These are phyloP conservation scores for Fusarium agapanthi DNA, from an alignment of 2,329 filamentous ascomycete genomes.

Conservation along the genomic window DNA sequence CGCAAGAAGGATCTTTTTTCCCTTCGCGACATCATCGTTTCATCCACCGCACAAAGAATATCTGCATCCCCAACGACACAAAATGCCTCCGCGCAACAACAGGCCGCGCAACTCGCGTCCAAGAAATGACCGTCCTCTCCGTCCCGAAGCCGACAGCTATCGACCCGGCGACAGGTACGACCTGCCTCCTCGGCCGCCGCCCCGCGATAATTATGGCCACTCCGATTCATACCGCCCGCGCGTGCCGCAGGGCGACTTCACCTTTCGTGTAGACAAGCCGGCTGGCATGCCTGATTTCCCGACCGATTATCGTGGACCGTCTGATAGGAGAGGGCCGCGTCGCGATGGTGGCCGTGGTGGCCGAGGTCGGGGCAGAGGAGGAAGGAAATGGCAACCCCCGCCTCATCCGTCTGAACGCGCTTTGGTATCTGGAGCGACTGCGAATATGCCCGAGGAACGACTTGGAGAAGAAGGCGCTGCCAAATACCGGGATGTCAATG, in stretches of 20 bases:
- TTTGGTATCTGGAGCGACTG: slow-evolving; percentile 56
- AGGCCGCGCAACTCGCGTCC: slow-evolving; percentile 23
- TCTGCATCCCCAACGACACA: not conserved
- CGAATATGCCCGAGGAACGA: slow-evolving; percentile 54
- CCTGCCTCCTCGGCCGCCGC: slow-evolving; percentile 18
- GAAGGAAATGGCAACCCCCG: slow-evolving; percentile 49
- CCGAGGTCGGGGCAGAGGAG: slow-evolving; percentile 39
- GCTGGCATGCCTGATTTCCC: slow-evolving; percentile 54
- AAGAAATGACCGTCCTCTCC: slow-evolving; percentile 28
- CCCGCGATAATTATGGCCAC: slow-evolving; percentile 34
- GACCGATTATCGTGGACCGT: slow-evolving; percentile 20
- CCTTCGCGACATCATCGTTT: slow-evolving; percentile 26
- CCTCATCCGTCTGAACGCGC: slow-evolving; percentile 59
- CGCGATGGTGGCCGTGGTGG: slow-evolving; percentile 40
- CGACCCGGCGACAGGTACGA: slow-evolving; percentile 41
- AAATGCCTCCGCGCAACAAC: slow-evolving; percentile 29
- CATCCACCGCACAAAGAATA: slow-evolving; percentile 1
- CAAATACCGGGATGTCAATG: slow-evolving; percentile 64
- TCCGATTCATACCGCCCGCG: slow-evolving; percentile 44
- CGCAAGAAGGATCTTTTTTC: slow-evolving; percentile 30
- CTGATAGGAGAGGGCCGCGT: slow-evolving; percentile 34
- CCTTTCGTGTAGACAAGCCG: slow-evolving; percentile 63
- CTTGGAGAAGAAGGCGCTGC: slow-evolving; percentile 57
- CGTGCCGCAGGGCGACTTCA: slow-evolving; percentile 60
- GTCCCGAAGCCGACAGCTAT: slow-evolving; percentile 44